These are phyloP conservation scores for Symbiodinium natans DNA, from an alignment of 73 alveolate species.

Conservation along the genomic window DNA sequence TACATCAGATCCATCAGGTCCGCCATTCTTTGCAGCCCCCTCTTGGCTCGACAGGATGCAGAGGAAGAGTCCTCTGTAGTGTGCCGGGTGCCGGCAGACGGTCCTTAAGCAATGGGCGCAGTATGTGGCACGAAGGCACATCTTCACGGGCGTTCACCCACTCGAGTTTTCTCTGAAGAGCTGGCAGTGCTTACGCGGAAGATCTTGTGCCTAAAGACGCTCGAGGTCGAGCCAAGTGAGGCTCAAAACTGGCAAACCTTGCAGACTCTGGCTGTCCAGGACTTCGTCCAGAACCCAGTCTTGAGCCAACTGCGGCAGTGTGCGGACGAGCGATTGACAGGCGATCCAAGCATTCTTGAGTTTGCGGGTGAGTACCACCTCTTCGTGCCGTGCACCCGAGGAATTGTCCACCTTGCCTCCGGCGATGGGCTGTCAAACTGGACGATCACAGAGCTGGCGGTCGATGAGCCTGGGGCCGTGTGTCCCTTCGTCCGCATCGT, in stretches of 20 bases:
- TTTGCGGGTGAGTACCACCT: background rate
- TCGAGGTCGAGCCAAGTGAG: background rate
- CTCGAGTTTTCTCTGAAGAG: background rate
- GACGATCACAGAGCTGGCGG: background rate
- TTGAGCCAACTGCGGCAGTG: background rate
- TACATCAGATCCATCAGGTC: no score
- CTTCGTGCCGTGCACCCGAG: background rate
- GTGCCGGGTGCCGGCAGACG: no score
- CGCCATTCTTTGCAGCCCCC: background rate
- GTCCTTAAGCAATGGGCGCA: background rate
- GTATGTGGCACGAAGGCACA: background rate
- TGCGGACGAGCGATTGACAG: background rate
- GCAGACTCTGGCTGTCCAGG: background rate
- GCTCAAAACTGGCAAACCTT: background rate
- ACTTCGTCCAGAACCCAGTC: background rate
- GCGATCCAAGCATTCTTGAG: slow-evolving; percentile 3
- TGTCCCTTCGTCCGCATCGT: background rate
- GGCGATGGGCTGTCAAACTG: background rate
- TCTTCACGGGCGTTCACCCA: background rate
- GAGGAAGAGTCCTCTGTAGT: no score
- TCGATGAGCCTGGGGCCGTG: background rate
- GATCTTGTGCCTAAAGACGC: background rate
- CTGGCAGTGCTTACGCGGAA: background rate
- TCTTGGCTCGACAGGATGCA: background rate
- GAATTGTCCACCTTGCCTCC: background rate